Evolutionary conservation across 164 flowering plant genomes (phyloP), one percentile per base, ranked within the genome.

Genomic region (Protea cynaroides): DNA sequence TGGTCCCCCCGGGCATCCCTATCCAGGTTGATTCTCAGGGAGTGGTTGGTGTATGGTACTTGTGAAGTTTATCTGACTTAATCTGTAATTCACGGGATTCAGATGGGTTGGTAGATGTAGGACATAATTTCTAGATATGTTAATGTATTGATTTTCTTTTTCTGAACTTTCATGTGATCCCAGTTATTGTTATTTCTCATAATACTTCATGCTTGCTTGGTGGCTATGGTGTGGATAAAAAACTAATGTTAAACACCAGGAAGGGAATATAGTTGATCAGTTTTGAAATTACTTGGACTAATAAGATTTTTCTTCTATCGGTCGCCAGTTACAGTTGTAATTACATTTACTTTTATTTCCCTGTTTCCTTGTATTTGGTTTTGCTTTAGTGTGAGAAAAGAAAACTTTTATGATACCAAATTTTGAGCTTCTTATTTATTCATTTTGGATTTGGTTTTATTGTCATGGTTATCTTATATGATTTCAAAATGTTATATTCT

Each of bases 131-230:
- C 67, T n/a, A n/a, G n/a, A n/a, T n/a, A n/a, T n/a, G n/a, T n/a
- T n/a, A n/a, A n/a, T n/a, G 59, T 62, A 66, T 25, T 55, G 25
- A 52, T 56, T 68, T 55, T n/a, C 56, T 65, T 66, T 67, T 69
- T 24, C 51, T 68, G 56, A 68, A 67, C 79, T 80, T 73, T 82
- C 86, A 79, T 82, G 84, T 86, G 86, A 81, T 70, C 64, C 51
- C 66, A 69, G 53, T 67, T 68, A 62, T 72, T 38, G 34, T 29
- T 29, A 29, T 3, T 29, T 29, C 34, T 29, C 34, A 29, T 62
- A 64, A 29, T 62, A 64, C 4, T 38, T 55, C 50, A 56, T 49
- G 34, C 60, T 23, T 49, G 54, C 43, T 53, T 53, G 61, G 40
- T 21, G 52, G 13, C 50, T 46, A 46, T 17, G 14, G 17, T 46